A percentile compares a stretch with the other conserved stretches of the same genome.
Conservation (phyloP, 108 stramenopile genomes). For the Nannochloropsis granulata region DNA sequence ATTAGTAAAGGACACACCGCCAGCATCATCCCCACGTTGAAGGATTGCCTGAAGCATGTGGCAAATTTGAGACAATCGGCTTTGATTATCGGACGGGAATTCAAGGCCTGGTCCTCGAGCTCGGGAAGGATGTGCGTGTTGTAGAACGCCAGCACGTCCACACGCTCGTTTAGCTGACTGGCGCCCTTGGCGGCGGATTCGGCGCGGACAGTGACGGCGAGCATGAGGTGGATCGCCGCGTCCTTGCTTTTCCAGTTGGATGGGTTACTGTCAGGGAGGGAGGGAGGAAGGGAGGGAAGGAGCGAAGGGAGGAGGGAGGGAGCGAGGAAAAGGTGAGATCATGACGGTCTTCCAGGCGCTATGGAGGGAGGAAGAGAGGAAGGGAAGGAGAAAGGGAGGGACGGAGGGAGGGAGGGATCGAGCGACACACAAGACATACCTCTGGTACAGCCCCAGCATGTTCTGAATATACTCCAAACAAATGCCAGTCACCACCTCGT, state of each 20-base stretch:
- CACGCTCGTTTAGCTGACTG: constrained; percentile 56
- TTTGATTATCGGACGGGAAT: constrained; percentile 69
- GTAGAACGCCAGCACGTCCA: constrained; percentile 78
- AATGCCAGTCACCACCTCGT: constrained; percentile 59
- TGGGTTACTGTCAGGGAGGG: constrained; percentile 22
- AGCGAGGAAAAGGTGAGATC: no score
- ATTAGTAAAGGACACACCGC: not conserved
- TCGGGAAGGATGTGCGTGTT: constrained; percentile 58
- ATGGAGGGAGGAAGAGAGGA: not conserved
- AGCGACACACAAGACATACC: not conserved
- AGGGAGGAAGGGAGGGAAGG: not conserved
- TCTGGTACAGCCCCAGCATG: constrained; percentile 59
- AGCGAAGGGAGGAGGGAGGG: not conserved
- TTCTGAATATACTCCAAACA: constrained; percentile 54
- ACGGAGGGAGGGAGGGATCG: not conserved
- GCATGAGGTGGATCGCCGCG: constrained; percentile 77
- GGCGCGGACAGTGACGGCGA: constrained; percentile 67
- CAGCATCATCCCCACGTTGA: constrained; percentile 46
- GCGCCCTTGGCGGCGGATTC: constrained; percentile 64
- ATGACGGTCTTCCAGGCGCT: no score
- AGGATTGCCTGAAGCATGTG: constrained; percentile 86
- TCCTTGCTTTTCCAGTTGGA: constrained; percentile 78
- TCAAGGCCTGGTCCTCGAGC: constrained; percentile 54
- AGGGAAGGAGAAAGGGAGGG: not conserved
- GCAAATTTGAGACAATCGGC: constrained; percentile 83